Evolutionary conservation across 176 grass and related monocot species (phyloP).

Genomic region (bread wheat (Triticum aestivum)): IWGSC_CS_RefSeq_v2.1 NC_057799.1:652959024-652959523

Average conservation of each 20-base stretch:
- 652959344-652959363: background rate
- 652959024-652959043: background rate
- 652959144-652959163: conserved; percentile 30
- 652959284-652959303: background rate
- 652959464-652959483: background rate
- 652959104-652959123: conserved; percentile 69
- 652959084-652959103: conserved; percentile 60
- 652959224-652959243: conserved; percentile 9
- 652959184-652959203: conserved; percentile 33
- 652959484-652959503: background rate
- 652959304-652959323: background rate
- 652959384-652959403: background rate
- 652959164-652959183: conserved; percentile 65
- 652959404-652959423: background rate
- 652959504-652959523: background rate
- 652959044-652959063: background rate
- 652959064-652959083: background rate
- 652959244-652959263: background rate
- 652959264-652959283: conserved; percentile 15
- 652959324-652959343: background rate
- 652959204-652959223: conserved; percentile 20
- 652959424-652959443: background rate
- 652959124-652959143: conserved; percentile 32
- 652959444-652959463: background rate
- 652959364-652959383: background rate